A percentile compares a stretch with the other conserved stretches of the same genome.
These are phyloP conservation scores for Ilyonectria robusta DNA, from an alignment of 2,329 filamentous ascomycete species.

Conservation along the genomic window DNA sequence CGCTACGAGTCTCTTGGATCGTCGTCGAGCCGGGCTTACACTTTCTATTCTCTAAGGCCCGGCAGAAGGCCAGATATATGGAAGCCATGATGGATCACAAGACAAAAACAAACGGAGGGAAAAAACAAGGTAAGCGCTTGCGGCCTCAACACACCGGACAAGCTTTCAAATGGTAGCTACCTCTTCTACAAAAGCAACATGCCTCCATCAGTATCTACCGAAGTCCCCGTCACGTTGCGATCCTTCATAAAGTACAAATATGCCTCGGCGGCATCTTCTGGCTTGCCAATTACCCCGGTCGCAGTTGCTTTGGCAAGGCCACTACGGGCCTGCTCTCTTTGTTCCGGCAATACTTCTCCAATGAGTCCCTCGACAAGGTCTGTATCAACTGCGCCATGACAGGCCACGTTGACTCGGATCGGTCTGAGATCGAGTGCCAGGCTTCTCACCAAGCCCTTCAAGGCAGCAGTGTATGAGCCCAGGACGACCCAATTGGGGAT, in stretches of 20 bases:
- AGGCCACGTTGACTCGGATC: conserved; percentile 38
- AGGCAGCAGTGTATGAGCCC: conserved; percentile 31
- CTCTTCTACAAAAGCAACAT: conserved; percentile 4
- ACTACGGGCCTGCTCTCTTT: too few relatives aligned
- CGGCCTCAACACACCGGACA: too few relatives aligned
- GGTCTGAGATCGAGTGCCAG: conserved; percentile 40
- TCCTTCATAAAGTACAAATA: conserved; percentile 46
- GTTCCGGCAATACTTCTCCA: too few relatives aligned
- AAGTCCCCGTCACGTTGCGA: conserved; percentile 33
- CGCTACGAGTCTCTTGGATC: too few relatives aligned
- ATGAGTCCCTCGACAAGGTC: background rate
- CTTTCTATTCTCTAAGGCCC: too few relatives aligned
- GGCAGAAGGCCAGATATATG: too few relatives aligned
- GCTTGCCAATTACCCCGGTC: conserved; percentile 31
- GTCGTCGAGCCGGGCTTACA: too few relatives aligned
- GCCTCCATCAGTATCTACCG: conserved; percentile 38
- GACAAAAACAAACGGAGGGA: too few relatives aligned
- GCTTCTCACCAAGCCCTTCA: conserved; percentile 35
- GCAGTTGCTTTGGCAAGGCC: too few relatives aligned
- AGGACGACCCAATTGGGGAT: conserved; percentile 37
- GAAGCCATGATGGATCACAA: too few relatives aligned
- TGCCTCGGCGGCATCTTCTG: conserved; percentile 40
- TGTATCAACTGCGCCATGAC: conserved; percentile 36
- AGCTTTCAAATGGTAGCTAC: too few relatives aligned
- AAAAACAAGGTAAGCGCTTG: too few relatives aligned